These are phyloP conservation scores for Candida stauntonica DNA, from an alignment of 805 yeast genomes.

Conservation along the genomic window DNA sequence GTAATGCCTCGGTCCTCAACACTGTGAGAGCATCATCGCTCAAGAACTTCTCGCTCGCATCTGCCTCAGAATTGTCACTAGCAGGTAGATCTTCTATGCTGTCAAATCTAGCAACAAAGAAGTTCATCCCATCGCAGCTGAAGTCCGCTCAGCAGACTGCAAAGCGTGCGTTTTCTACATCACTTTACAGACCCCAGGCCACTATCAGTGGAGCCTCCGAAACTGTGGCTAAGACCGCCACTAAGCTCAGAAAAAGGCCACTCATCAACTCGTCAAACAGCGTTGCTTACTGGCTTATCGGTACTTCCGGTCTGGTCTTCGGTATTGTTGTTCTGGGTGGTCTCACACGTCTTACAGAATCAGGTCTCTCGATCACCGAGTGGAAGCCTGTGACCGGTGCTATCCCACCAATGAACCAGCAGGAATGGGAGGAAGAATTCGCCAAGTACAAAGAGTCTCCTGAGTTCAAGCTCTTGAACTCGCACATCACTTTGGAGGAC, in stretches of 20 bases:
- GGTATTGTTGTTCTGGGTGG: conserved; percentile 98
- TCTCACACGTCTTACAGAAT: conserved; percentile 88
- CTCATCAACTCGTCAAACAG: conserved; percentile 35
- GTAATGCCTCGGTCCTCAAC: conserved; percentile 44
- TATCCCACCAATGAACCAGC: conserved; percentile 76
- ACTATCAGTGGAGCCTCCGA: conserved; percentile 3
- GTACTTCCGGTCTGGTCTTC: conserved; percentile 84
- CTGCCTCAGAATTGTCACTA: conserved; percentile 1
- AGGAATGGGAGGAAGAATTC: conserved; percentile 86
- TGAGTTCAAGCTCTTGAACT: conserved; percentile 83
- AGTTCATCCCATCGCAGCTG: conserved; percentile 2
- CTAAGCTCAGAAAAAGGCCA: conserved; percentile 17
- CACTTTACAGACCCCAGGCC: background rate
- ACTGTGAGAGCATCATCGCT: conserved; percentile 22
- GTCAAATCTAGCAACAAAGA: conserved; percentile 3
- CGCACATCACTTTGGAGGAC: conserved; percentile 85
- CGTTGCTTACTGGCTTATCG: conserved; percentile 86
- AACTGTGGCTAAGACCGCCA: conserved; percentile 1
- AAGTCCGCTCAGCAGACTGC: background rate
- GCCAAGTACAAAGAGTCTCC: conserved; percentile 79
- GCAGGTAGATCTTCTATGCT: conserved; percentile 7
- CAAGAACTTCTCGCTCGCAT: conserved; percentile 18
- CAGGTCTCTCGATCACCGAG: conserved; percentile 93
- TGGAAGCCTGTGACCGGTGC: conserved; percentile 98
- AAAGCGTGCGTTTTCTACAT: conserved; percentile 14